These are phyloP conservation scores for Aspergillus asperescens DNA, from an alignment of 495 filamentous ascomycete species.

Conservation along the genomic window DNA sequence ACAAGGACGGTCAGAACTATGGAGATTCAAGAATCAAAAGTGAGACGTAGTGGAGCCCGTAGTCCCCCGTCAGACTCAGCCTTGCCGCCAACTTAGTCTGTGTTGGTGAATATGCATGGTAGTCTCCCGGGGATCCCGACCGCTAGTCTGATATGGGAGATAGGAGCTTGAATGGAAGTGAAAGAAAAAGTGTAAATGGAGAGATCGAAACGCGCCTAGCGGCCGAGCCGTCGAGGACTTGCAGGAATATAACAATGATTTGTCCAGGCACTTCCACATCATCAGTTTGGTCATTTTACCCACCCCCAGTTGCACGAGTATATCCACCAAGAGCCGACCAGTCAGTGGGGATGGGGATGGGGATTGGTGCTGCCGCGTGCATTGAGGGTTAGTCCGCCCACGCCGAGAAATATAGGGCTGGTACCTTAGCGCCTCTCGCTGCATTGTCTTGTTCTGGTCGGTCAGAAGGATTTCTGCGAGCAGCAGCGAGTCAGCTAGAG, in stretches of 20 bases:
- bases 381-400: slow-evolving; percentile 1
- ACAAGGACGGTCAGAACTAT: too few species aligned
- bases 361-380: neutral
- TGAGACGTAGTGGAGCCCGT: too few species aligned
- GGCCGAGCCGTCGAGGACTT: neutral
- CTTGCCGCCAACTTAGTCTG: neutral
- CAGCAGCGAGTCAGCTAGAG: neutral
- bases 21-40: neutral
- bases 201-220: too few species aligned
- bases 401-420: slow-evolving; percentile 14
- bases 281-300: neutral
- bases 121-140: neutral
- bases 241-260: slow-evolving; percentile 5
- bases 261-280: slow-evolving; percentile 7
- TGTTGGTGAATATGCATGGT: neutral
- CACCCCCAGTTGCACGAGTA: neutral
- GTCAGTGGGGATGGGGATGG: neutral
- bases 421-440: neutral
- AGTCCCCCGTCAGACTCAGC: slow-evolving; percentile 3
- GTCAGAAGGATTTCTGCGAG: too few species aligned
- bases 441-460: neutral
- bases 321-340: neutral
- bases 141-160: neutral
- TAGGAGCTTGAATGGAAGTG: neutral
- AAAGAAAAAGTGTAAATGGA: too few species aligned